These are phyloP conservation scores for Labyrinthula sp. DNA, from an alignment of 352 stramenopile genomes.

Conservation along the genomic window DNA sequence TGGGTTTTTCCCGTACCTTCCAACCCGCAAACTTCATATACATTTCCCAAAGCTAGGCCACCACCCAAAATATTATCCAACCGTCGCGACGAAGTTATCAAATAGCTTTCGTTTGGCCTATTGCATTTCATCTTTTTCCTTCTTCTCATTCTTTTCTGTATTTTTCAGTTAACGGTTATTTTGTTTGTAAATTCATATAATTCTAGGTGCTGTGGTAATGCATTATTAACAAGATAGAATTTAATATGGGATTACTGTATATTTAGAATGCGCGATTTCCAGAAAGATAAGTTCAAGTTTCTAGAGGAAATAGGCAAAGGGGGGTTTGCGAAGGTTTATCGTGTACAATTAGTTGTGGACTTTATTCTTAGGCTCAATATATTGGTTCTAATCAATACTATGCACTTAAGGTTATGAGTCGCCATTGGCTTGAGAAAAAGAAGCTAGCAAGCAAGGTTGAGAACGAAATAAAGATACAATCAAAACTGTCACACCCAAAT, in stretches of 20 bases:
- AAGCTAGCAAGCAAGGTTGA: conserved; percentile 3
- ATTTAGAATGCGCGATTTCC: too few species aligned
- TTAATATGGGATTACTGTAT: too few species aligned
- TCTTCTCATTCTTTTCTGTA: too few species aligned
- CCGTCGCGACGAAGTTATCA: too few species aligned
- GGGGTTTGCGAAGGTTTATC: conserved; percentile 26
- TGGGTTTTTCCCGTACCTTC: conserved; percentile 47
- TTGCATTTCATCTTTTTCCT: too few species aligned
- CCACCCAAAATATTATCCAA: conserved; percentile 43
- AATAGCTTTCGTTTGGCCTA: too few species aligned
- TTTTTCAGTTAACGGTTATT: too few species aligned
- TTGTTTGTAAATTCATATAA: too few species aligned
- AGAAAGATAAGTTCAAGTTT: too few species aligned
- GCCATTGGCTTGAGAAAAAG: conserved; percentile 21
- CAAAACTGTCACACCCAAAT: conserved; percentile 7
- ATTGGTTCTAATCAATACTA: too few species aligned
- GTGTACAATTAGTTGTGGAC: background rate
- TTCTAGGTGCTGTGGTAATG: too few species aligned
- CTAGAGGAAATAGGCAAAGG: conserved; percentile 26
- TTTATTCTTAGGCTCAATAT: background rate
- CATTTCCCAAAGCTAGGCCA: conserved; percentile 40
- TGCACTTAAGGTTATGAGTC: conserved; percentile 22
- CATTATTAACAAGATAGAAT: too few species aligned
- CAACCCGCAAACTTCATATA: conserved; percentile 44
- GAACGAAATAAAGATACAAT: conserved; percentile 20